Percentiles rank a stretch among this genome's conserved stretches.
phyloP scores from a whole-genome alignment of 1,139 yeast species.

The Yamadazyma diospyri region DNA sequence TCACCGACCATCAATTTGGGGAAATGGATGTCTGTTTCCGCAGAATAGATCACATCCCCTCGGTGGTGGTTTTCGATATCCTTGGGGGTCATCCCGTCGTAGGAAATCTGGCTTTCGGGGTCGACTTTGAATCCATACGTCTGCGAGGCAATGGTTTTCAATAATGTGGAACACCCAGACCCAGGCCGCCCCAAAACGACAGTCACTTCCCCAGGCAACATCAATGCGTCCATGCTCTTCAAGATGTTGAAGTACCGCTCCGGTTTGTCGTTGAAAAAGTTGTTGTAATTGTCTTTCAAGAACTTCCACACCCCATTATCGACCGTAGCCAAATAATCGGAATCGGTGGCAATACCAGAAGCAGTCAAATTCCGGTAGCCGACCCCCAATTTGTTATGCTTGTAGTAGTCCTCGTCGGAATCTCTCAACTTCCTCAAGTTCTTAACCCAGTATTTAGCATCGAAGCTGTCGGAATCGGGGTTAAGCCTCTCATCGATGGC shows the following conservation, averaged over 20 bases:
- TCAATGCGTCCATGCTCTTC: constrained; percentile 31
- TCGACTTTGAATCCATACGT: constrained; percentile 69
- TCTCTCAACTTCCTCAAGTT: constrained; percentile 54
- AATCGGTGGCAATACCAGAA: constrained; percentile 71
- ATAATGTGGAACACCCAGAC: constrained; percentile 77
- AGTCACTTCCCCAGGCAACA: constrained; percentile 64
- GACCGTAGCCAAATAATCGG: constrained; percentile 77
- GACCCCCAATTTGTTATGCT: constrained; percentile 62
- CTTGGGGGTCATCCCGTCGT: constrained; percentile 29
- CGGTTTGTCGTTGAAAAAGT: constrained; percentile 34
- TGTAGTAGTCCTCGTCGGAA: constrained; percentile 61
- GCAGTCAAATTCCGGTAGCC: constrained; percentile 69
- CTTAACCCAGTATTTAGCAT: constrained; percentile 68
- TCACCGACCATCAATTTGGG: constrained; percentile 54
- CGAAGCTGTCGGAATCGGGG: constrained; percentile 51
- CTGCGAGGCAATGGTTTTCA: constrained; percentile 66
- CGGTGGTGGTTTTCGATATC: constrained; percentile 28
- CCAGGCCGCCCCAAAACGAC: constrained; percentile 84
- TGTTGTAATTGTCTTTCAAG: constrained; percentile 15
- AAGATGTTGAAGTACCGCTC: constrained; percentile 27
- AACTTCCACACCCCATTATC: constrained; percentile 41
- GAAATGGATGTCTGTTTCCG: constrained; percentile 53
- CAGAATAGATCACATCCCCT: constrained; percentile 49
- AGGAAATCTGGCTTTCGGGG: constrained; percentile 39
- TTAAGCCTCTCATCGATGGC: constrained; percentile 19